These are phyloP conservation scores for Lanzia echinophila DNA, from an alignment of 2,329 filamentous ascomycete species.

Conservation along the genomic window DNA sequence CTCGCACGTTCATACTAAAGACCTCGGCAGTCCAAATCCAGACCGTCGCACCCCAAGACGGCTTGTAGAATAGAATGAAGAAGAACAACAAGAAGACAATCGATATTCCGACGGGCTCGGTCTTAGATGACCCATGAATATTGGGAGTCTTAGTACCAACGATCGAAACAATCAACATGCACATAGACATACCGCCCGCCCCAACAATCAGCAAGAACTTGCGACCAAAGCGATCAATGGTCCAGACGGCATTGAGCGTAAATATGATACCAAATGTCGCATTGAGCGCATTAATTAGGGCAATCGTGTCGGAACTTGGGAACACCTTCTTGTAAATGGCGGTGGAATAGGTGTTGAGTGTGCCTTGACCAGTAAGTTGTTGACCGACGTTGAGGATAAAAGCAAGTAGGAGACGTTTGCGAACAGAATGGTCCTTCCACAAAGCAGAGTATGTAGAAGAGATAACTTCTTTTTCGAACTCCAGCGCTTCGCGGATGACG, in stretches of 20 bases:
- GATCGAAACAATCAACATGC: constrained; percentile 59
- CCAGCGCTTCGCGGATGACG: constrained; percentile 59
- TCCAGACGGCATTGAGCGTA: constrained; percentile 66
- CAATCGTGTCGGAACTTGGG: constrained; percentile 50
- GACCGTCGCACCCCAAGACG: constrained; percentile 61
- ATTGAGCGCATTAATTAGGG: constrained; percentile 67
- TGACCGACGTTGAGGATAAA: constrained; percentile 61
- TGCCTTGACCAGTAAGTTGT: constrained; percentile 61
- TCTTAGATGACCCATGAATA: constrained; percentile 26
- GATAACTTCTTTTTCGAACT: constrained; percentile 66
- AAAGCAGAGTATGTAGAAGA: constrained; percentile 56
- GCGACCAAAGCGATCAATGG: constrained; percentile 62
- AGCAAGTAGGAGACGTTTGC: constrained; percentile 59
- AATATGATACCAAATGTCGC: constrained; percentile 66
- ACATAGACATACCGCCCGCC: constrained; percentile 58
- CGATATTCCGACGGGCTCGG: constrained; percentile 49
- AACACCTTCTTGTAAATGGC: constrained; percentile 67
- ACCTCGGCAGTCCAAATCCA: constrained; percentile 67
- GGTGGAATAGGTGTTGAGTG: constrained; percentile 64
- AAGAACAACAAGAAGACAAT: constrained; percentile 63
- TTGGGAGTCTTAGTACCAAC: constrained; percentile 51
- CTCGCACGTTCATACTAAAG: constrained; percentile 64
- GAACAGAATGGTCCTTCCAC: constrained; percentile 62
- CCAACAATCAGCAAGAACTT: constrained; percentile 63
- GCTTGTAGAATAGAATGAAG: constrained; percentile 62